A percentile compares a stretch with the other conserved stretches of the same genome.
phyloP scores from a whole-genome alignment of 352 stramenopile species.

The Proteromonas lacertae region DNA sequence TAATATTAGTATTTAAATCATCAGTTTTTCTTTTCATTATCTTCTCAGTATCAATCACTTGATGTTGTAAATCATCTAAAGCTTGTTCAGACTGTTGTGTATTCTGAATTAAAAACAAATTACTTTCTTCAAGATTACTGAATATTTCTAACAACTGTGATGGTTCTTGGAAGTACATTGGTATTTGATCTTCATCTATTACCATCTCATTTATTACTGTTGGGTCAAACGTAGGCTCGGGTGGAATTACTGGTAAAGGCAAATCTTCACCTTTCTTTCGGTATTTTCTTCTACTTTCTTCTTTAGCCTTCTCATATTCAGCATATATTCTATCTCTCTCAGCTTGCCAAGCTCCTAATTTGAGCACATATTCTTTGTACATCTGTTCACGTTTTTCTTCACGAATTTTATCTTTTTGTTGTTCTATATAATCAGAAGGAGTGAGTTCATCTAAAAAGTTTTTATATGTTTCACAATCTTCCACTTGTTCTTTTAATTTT shows the following conservation, averaged over 20 bases:
- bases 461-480: conserved; percentile 67
- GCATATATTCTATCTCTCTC: conserved; percentile 1
- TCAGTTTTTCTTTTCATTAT: conserved; percentile 12
- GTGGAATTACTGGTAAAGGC: background rate
- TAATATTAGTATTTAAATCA: conserved; percentile 39
- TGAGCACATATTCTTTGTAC: conserved; percentile 1
- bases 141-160: conserved; percentile 68
- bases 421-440: conserved; percentile 37
- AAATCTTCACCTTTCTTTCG: conserved; percentile 1
- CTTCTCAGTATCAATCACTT: conserved; percentile 16
- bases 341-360: conserved; percentile 1
- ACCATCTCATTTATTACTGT: conserved; percentile 11
- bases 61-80: conserved; percentile 62
- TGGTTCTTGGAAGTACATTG: conserved; percentile 70
- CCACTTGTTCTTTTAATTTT: conserved; percentile 59
- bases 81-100: conserved; percentile 67
- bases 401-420: conserved; percentile 19
- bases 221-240: conserved; percentile 9
- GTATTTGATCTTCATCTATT: conserved; percentile 35
- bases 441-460: conserved; percentile 55
- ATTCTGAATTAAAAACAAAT: conserved; percentile 76
- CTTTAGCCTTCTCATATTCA: background rate
- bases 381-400: conserved; percentile 5
- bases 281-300: background rate
- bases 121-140: conserved; percentile 56